A percentile compares a stretch with the other conserved stretches of the same genome.
These are phyloP conservation scores for Cyamopsis tetragonoloba DNA, from an alignment of 306 rosid species.

Conservation along the genomic window DNA sequence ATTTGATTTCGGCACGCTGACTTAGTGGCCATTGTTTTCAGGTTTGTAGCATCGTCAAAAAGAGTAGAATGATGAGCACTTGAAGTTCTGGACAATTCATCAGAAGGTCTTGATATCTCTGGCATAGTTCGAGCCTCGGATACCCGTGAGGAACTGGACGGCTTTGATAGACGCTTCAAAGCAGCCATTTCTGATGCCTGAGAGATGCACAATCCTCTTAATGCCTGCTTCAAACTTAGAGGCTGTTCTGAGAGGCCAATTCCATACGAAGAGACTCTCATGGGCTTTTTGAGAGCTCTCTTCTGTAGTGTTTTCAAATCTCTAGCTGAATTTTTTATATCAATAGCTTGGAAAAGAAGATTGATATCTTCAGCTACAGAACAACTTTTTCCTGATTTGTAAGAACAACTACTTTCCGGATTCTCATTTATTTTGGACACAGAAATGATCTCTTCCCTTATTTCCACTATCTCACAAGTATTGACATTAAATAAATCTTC, in stretches of 20 bases:
- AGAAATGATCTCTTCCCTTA: slow-evolving; percentile 41
- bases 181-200: slow-evolving; percentile 98
- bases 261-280: slow-evolving; percentile 57
- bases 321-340: slow-evolving; percentile 47
- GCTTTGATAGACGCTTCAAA: slow-evolving; percentile 62
- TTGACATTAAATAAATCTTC: slow-evolving; percentile 24
- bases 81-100: slow-evolving; percentile 28
- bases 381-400: slow-evolving; percentile 45
- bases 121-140: slow-evolving; percentile 80
- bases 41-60: slow-evolving; percentile 19
- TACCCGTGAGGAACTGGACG: slow-evolving; percentile 48
- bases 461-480: slow-evolving; percentile 66
- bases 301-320: slow-evolving; percentile 37
- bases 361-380: slow-evolving; percentile 81
- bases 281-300: slow-evolving; percentile 78
- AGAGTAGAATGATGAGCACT: slow-evolving; percentile 33
- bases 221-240: slow-evolving; percentile 83
- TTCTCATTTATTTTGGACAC: slow-evolving; percentile 37
- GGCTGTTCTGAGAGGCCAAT: slow-evolving; percentile 79
- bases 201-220: slow-evolving; percentile 77
- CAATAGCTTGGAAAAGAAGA: slow-evolving; percentile 68
- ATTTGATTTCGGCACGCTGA: slow-evolving; percentile 36
- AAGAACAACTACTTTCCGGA: slow-evolving; percentile 36
- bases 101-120: slow-evolving; percentile 39
- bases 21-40: slow-evolving; percentile 25